These are phyloP conservation scores for Glonium stellatum DNA, from an alignment of 495 filamentous ascomycete genomes.

Conservation along the genomic window DNA sequence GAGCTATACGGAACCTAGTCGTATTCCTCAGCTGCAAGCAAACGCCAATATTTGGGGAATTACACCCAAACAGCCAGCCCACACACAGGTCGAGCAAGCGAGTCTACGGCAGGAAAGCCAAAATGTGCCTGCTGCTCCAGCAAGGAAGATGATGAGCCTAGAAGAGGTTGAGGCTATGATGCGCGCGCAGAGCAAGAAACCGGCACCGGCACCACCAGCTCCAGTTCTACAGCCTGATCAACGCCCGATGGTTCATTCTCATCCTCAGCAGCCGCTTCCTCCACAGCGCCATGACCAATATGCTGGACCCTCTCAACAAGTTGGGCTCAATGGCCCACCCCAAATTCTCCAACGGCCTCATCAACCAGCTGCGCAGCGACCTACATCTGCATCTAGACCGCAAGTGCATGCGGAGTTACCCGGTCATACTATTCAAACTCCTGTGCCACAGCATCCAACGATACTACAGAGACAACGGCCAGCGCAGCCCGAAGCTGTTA, in stretches of 20 bases:
- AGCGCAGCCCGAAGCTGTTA: conserved; percentile 28
- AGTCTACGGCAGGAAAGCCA: conserved; percentile 14
- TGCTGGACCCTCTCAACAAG: conserved; percentile 11
- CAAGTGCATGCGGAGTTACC: conserved; percentile 26
- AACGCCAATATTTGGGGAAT: conserved; percentile 91
- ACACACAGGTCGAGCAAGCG: conserved; percentile 17
- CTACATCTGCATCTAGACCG: conserved; percentile 11
- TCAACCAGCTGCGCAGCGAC: conserved; percentile 12
- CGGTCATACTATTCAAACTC: conserved; percentile 37
- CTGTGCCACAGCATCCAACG: conserved; percentile 42
- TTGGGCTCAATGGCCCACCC: conserved; percentile 17
- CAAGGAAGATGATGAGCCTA: conserved; percentile 83
- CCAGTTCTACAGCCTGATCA: conserved; percentile 14
- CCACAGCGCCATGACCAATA: conserved; percentile 12
- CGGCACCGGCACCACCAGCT: conserved; percentile 12
- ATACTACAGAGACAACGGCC: conserved; percentile 44
- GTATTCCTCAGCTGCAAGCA: conserved; percentile 78
- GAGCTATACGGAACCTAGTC: conserved; percentile 68
- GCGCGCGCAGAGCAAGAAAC: conserved; percentile 58
- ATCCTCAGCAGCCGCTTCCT: background rate
- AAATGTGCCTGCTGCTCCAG: conserved; percentile 14
- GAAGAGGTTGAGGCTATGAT: conserved; percentile 97
- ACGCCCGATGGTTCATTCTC: conserved; percentile 20
- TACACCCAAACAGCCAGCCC: conserved; percentile 51
- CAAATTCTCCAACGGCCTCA: conserved; percentile 40